Evolutionary conservation across 352 stramenopile species (phyloP).

Genomic region (Globisporangium emineosum): DNA sequence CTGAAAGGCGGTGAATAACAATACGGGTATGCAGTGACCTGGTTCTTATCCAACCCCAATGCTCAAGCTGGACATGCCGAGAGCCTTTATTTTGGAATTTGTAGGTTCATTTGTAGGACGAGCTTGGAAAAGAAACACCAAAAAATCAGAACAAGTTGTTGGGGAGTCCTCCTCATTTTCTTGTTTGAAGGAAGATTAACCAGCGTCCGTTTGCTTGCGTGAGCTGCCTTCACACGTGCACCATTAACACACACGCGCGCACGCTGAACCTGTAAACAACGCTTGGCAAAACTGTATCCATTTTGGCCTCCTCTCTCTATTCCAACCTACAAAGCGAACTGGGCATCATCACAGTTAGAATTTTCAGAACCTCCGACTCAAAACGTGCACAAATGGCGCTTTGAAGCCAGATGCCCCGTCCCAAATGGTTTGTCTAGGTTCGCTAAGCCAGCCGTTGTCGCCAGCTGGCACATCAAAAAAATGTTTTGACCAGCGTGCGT

Average conservation of each 20-base stretch:
- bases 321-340: too few species aligned
- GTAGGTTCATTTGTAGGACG: too few species aligned
- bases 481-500: background rate
- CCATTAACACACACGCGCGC: background rate
- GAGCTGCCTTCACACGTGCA: background rate
- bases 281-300: background rate
- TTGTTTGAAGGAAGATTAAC: background rate
- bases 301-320: background rate
- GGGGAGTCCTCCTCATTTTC: background rate
- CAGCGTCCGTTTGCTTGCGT: background rate
- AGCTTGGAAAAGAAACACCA: too few species aligned
- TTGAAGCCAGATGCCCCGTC: background rate
- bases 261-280: background rate
- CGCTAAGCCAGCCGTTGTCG: background rate
- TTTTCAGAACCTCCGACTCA: background rate
- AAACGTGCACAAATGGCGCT: background rate
- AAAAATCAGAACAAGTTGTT: background rate
- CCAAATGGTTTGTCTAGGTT: background rate
- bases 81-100: too few species aligned
- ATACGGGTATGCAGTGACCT: too few species aligned
- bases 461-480: background rate
- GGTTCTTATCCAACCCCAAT: too few species aligned
- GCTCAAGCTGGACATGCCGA: too few species aligned
- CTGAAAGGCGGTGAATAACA: too few species aligned
- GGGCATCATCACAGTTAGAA: too few species aligned